Conservation (phyloP, 306 rosid genomes). For the Prosopis cineraria region DNA sequence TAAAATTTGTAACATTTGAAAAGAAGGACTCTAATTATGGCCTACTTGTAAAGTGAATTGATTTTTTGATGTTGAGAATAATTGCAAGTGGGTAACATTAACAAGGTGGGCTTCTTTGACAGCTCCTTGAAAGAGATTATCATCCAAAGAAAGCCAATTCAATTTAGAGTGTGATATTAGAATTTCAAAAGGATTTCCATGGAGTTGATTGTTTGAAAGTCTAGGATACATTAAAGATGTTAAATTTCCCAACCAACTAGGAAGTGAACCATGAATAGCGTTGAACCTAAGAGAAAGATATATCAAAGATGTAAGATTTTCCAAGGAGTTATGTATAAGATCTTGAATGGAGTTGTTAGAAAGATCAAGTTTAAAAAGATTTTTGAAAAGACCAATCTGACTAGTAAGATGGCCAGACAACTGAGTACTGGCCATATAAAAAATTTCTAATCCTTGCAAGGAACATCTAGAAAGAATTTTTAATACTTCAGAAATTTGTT, state of each 20-base stretch:
- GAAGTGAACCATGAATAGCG: background rate
- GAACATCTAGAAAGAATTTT: no score
- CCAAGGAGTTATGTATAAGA: background rate
- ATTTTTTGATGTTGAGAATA: background rate
- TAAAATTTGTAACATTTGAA: background rate
- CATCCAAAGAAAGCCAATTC: background rate
- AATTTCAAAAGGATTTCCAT: background rate
- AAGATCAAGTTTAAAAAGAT: background rate
- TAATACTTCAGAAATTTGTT: no score
- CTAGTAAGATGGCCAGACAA: slow-evolving; percentile 19
- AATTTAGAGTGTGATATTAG: background rate
- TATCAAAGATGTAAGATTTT: background rate
- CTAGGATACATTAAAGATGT: background rate
- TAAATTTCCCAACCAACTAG: slow-evolving; percentile 11
- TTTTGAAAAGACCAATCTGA: background rate
- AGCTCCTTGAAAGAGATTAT: background rate
- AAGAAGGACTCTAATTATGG: slow-evolving; percentile 23
- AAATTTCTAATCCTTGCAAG: background rate
- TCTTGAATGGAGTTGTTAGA: slow-evolving; percentile 8
- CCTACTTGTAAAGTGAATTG: slow-evolving; percentile 10
- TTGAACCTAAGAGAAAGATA: background rate
- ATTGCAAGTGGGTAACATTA: background rate
- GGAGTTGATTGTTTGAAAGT: background rate
- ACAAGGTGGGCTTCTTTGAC: slow-evolving; percentile 28
- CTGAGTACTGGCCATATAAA: background rate